phyloP scores from a whole-genome alignment of 2,329 filamentous ascomycete species.

The Alternaria sp. region DNA sequence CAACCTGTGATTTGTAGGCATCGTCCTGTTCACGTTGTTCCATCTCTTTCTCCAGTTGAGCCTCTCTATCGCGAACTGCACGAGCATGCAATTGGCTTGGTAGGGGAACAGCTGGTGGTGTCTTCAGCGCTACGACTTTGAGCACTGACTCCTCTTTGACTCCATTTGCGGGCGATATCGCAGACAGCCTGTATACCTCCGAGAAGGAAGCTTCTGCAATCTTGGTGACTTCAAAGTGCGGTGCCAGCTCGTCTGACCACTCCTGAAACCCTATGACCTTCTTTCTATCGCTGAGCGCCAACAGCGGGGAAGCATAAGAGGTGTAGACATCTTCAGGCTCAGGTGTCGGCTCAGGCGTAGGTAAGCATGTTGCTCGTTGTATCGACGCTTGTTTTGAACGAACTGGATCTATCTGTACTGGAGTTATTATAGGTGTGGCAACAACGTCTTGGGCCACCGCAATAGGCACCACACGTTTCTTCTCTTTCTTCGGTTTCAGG shows the following conservation, averaged over 20 bases:
- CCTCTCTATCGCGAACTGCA: constrained; percentile 59
- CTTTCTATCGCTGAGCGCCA: constrained; percentile 41
- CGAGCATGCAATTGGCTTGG: constrained; percentile 41
- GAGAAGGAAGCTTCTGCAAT: constrained; percentile 73
- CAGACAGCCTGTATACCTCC: constrained; percentile 68
- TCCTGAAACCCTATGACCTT: constrained; percentile 46
- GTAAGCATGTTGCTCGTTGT: constrained; percentile 19
- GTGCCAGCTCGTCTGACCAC: constrained; percentile 54
- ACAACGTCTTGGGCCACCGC: neutral
- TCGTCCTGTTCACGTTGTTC: constrained; percentile 50
- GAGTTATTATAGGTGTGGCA: constrained; percentile 14
- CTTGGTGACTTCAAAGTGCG: constrained; percentile 63
- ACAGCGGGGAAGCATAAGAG: constrained; percentile 35
- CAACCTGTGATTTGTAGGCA: constrained; percentile 53
- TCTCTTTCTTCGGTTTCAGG: constrained; percentile 11
- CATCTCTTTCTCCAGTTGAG: constrained; percentile 40
- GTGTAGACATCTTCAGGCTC: constrained; percentile 38
- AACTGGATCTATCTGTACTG: constrained; percentile 20
- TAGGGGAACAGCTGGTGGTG: constrained; percentile 46
- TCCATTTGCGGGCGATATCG: constrained; percentile 34
- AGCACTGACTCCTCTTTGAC: constrained; percentile 56
- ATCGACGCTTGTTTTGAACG: constrained; percentile 19
- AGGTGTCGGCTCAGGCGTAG: constrained; percentile 31
- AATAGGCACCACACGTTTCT: constrained; percentile 5
- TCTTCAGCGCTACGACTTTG: constrained; percentile 53